Conservation (phyloP, 371 early-diverging fungal genomes). For the Zychaea mexicana region DNA sequence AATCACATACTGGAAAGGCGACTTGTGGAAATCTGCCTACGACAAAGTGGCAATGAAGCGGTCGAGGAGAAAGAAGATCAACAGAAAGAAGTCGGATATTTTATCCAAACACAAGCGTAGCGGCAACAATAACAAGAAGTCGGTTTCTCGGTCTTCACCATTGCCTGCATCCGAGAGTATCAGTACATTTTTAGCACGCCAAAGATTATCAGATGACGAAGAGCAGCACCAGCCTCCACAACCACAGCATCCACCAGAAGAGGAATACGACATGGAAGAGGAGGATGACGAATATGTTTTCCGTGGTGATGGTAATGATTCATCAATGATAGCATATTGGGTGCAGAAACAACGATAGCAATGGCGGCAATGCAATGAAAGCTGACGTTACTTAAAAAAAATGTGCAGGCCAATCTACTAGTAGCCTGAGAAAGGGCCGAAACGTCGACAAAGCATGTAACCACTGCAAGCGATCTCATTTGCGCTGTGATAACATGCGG, state of each 20-base stretch:
- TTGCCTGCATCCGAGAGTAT: constrained; percentile 14
- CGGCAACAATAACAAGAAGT: background rate
- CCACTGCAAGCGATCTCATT: constrained; percentile 52
- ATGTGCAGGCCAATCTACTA: constrained; percentile 1
- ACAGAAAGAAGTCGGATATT: constrained; percentile 12
- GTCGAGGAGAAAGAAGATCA: background rate
- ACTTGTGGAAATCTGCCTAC: background rate
- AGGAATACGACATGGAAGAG: constrained; percentile 15
- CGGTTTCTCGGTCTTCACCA: background rate
- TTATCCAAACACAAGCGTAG: constrained; percentile 4
- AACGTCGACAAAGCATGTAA: constrained; percentile 54
- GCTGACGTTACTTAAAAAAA: too few relatives aligned
- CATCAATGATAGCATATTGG: background rate
- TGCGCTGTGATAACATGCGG: constrained; percentile 48
- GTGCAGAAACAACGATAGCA: background rate
- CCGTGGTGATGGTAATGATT: constrained; percentile 1
- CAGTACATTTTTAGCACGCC: constrained; percentile 17
- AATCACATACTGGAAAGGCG: background rate
- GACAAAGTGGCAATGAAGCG: background rate
- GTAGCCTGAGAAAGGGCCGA: constrained; percentile 26
- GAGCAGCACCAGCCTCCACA: constrained; percentile 1
- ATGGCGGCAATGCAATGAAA: too few relatives aligned
- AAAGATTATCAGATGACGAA: constrained; percentile 10
- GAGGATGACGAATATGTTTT: constrained; percentile 15
- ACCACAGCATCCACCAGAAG: background rate